These are phyloP conservation scores for Alternaria sp. DNA, from an alignment of 2,329 filamentous ascomycete genomes.

Conservation along the genomic window DNA sequence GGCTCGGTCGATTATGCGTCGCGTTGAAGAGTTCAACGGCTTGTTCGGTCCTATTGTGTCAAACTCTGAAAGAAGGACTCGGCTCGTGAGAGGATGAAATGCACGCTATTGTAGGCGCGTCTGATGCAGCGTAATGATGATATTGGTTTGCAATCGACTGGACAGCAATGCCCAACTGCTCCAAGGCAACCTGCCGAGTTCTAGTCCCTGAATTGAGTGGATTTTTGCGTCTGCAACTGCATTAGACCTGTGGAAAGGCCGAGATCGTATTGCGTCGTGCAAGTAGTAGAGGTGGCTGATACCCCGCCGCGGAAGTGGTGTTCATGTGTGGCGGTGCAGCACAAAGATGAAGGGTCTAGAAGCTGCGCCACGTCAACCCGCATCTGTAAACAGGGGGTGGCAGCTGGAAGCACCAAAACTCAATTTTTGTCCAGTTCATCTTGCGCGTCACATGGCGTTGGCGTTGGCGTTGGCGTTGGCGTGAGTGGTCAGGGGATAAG, in stretches of 20 bases:
- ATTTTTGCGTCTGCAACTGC: background rate
- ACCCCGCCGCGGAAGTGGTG: constrained; percentile 2
- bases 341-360: background rate
- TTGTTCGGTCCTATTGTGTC: constrained; percentile 6
- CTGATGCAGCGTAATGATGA: background rate
- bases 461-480: constrained; percentile 17
- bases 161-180: background rate
- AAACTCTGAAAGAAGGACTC: constrained; percentile 3
- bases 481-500: constrained; percentile 21
- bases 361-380: constrained; percentile 22
- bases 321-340: constrained; percentile 14
- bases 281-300: background rate
- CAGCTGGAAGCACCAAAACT: constrained; percentile 28
- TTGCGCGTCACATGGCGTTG: constrained; percentile 15
- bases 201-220: background rate
- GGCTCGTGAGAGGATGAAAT: background rate
- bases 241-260: background rate
- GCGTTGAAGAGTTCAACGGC: constrained; percentile 4
- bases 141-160: background rate
- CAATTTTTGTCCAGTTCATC: constrained; percentile 9
- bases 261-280: background rate
- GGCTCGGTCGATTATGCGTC: background rate
- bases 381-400: constrained; percentile 25
- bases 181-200: background rate
- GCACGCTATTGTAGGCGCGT: background rate